These are phyloP conservation scores for Arachis hypogaea DNA, from an alignment of 306 rosid genomes.

Conservation along the genomic window DNA sequence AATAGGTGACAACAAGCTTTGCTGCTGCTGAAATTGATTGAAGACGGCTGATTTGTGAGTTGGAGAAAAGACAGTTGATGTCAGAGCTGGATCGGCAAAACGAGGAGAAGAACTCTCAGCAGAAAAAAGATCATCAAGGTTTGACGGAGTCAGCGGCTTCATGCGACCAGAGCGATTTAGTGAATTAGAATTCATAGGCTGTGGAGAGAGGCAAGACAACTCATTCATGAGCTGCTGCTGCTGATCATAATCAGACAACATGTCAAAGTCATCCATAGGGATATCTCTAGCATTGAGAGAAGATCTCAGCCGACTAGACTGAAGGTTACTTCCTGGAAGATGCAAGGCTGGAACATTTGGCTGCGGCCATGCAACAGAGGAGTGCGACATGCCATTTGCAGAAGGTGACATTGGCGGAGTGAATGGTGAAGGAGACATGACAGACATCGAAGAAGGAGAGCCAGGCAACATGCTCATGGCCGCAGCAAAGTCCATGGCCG, in stretches of 20 bases:
- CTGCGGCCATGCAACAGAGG: slow-evolving; percentile 80
- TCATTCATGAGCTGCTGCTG: slow-evolving; percentile 81
- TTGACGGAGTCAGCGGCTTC: slow-evolving; percentile 74
- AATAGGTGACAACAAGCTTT: slow-evolving; percentile 78
- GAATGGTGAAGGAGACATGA: slow-evolving; percentile 83
- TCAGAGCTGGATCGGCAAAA: slow-evolving; percentile 70
- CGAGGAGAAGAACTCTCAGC: slow-evolving; percentile 89
- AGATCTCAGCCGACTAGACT: slow-evolving; percentile 90
- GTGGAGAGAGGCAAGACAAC: slow-evolving; percentile 70
- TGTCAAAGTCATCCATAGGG: slow-evolving; percentile 63
- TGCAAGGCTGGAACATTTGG: slow-evolving; percentile 90
- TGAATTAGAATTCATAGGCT: slow-evolving; percentile 62
- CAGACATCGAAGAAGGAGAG: slow-evolving; percentile 84
- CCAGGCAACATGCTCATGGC: slow-evolving; percentile 91
- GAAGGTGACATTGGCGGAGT: slow-evolving; percentile 95
- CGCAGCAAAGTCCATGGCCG: slow-evolving; percentile 88
- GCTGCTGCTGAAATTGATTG: slow-evolving; percentile 94
- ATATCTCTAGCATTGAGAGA: slow-evolving; percentile 87
- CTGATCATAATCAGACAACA: slow-evolving; percentile 75
- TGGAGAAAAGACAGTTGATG: slow-evolving; percentile 78
- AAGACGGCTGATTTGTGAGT: slow-evolving; percentile 85
- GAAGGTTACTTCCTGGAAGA: slow-evolving; percentile 86
- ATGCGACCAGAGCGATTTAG: slow-evolving; percentile 78
- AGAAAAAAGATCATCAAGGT: slow-evolving; percentile 88
- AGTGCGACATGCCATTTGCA: slow-evolving; percentile 78